phyloP scores from a whole-genome alignment of 345 rosid genomes.

The Triadica sebifera region DNA sequence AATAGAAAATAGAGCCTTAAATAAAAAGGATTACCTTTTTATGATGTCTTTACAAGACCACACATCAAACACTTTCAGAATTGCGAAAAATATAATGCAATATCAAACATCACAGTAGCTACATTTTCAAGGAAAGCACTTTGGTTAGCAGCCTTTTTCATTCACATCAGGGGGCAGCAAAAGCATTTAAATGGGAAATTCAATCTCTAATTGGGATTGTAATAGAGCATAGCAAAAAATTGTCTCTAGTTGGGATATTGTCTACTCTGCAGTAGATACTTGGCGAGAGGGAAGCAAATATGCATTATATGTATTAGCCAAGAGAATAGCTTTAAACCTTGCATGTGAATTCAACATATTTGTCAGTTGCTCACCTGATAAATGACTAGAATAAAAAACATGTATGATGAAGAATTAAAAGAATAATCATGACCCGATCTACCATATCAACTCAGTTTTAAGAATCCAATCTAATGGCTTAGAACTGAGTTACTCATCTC shows the following conservation, averaged over 20 bases:
- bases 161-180: background rate
- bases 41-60: background rate
- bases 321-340: no score
- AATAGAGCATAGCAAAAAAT: no score
- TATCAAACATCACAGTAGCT: background rate
- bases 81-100: background rate
- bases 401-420: background rate
- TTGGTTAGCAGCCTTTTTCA: conserved; percentile 1
- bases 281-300: no score
- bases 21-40: background rate
- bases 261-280: no score
- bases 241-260: no score
- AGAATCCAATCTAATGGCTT: background rate
- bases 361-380: no score
- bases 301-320: no score
- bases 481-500: background rate
- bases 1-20: background rate
- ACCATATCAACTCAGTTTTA: background rate
- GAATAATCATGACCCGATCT: background rate
- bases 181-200: background rate
- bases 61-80: background rate
- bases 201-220: no score
- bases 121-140: background rate
- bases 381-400: no score
- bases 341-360: conserved; percentile 1